Evolutionary conservation across 495 filamentous ascomycete genomes (phyloP).

Genomic region (Daldinia childiae): DNA sequence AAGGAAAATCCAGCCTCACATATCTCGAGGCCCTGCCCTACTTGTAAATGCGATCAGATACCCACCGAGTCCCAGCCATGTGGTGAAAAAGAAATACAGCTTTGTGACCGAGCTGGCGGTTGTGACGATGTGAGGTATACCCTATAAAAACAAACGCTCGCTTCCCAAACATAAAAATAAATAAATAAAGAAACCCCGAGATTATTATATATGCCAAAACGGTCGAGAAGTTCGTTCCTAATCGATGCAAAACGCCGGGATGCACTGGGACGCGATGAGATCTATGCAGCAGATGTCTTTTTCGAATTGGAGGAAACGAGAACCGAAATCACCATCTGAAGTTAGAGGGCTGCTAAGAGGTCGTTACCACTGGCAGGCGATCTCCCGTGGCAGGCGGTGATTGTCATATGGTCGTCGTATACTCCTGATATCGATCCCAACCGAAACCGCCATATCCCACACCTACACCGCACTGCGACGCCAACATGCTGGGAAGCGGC

Average conservation of each 20-base stretch:
- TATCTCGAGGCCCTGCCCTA: constrained; percentile 52
- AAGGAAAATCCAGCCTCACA: constrained; percentile 51
- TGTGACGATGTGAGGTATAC: constrained; percentile 47
- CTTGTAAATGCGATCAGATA: constrained; percentile 61
- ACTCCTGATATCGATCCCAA: constrained; percentile 77
- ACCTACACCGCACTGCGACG: constrained; percentile 82
- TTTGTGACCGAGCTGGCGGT: constrained; percentile 56
- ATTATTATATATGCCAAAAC: constrained; percentile 41
- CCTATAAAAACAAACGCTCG: constrained; percentile 53
- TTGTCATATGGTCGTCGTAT: constrained; percentile 72
- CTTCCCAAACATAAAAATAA: constrained; percentile 48
- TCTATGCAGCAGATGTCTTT: constrained; percentile 43
- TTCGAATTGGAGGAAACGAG: constrained; percentile 30
- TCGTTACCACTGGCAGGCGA: constrained; percentile 53
- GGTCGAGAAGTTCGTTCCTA: constrained; percentile 50
- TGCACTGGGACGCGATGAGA: constrained; percentile 45
- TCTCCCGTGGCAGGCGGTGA: constrained; percentile 53
- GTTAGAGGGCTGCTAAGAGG: constrained; percentile 42
- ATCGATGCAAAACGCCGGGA: constrained; percentile 55
- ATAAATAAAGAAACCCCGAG: constrained; percentile 32
- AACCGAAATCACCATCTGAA: constrained; percentile 27
- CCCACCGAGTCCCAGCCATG: constrained; percentile 58
- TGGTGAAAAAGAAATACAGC: constrained; percentile 46
- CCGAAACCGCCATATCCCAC: constrained; percentile 78
- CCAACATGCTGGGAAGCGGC: constrained; percentile 89